These are phyloP conservation scores for Pseudoscleropodium purum DNA, from an alignment of 225 moss, liverwort and hornwort genomes.

Conservation along the genomic window DNA sequence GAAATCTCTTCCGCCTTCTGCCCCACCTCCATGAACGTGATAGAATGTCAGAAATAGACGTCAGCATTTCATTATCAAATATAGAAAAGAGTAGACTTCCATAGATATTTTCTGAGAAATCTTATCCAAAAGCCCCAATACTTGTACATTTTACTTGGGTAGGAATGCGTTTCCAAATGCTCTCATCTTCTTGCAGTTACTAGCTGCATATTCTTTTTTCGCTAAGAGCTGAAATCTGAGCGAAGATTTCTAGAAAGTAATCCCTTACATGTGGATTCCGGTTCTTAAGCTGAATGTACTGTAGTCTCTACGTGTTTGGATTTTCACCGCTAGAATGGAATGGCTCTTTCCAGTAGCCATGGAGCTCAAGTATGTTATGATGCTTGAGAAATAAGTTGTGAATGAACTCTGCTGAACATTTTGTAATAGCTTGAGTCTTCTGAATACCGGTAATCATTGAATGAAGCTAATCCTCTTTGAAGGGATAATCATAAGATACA, in stretches of 20 bases:
- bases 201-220: neutral
- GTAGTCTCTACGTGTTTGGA: neutral
- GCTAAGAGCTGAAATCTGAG: neutral
- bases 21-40: neutral
- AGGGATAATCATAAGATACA: neutral
- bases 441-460: neutral
- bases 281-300: neutral
- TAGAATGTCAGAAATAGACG: neutral
- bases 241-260: neutral
- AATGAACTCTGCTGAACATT: neutral
- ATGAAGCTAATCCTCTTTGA: neutral
- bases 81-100: neutral
- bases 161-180: neutral
- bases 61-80: neutral
- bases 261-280: neutral
- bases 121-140: neutral
- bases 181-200: slow-evolving; percentile 4
- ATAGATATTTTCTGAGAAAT: neutral
- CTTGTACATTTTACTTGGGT: slow-evolving; percentile 5
- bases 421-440: neutral
- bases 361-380: neutral
- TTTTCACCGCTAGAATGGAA: neutral
- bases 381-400: neutral
- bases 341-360: neutral
- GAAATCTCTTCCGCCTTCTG: slow-evolving; percentile 23